phyloP scores from a whole-genome alignment of 441 rosid genomes.

The Populus hybrid region DNA sequence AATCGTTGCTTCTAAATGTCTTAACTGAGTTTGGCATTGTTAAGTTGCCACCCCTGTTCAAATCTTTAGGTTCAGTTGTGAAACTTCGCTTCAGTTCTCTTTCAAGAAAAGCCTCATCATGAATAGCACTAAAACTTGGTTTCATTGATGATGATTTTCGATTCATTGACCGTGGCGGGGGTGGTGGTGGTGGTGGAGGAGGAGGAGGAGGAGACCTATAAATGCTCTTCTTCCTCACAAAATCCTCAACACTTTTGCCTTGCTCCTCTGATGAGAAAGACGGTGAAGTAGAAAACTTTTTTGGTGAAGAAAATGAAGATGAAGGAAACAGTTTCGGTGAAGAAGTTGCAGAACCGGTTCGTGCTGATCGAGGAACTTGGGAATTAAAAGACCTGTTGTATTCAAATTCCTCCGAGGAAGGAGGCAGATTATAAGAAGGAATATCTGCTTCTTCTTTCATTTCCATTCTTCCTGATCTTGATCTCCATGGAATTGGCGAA shows the following conservation, averaged over 20 bases:
- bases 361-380: slow-evolving; percentile 32
- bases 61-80: slow-evolving; percentile 25
- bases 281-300: slow-evolving; percentile 36
- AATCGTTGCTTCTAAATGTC: slow-evolving; percentile 31
- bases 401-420: slow-evolving; percentile 36
- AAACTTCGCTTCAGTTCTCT: slow-evolving; percentile 26
- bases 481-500: slow-evolving; percentile 96
- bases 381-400: slow-evolving; percentile 32
- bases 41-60: background rate
- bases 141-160: slow-evolving; percentile 33
- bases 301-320: slow-evolving; percentile 37
- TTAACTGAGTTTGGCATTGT: slow-evolving; percentile 27
- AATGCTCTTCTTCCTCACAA: slow-evolving; percentile 38
- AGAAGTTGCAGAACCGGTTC: slow-evolving; percentile 26
- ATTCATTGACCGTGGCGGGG: slow-evolving; percentile 20
- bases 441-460: slow-evolving; percentile 35
- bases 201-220: slow-evolving; percentile 50
- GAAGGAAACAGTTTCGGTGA: slow-evolving; percentile 34
- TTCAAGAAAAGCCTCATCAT: slow-evolving; percentile 15
- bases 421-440: slow-evolving; percentile 15
- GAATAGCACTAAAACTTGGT: slow-evolving; percentile 3
- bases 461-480: slow-evolving; percentile 72
- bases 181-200: slow-evolving; percentile 58
- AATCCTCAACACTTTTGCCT: slow-evolving; percentile 46
- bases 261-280: slow-evolving; percentile 35